A percentile compares a stretch with the other conserved stretches of the same genome.
Conservation (phyloP, 495 filamentous ascomycete species). For the Amphirosellinia nigrospora region DNA sequence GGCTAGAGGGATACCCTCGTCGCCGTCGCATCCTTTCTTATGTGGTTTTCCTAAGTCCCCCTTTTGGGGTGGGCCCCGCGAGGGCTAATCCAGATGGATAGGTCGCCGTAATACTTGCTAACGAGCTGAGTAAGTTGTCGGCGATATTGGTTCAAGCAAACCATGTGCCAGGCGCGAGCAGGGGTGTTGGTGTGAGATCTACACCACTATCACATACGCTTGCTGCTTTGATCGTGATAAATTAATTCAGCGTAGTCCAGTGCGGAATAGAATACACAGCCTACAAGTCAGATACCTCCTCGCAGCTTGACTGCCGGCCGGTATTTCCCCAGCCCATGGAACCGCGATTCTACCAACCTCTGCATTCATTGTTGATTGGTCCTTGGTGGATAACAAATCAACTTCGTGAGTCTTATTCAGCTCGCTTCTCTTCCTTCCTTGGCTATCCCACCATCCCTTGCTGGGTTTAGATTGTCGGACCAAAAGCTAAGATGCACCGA, state of each 20-base stretch:
- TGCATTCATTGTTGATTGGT: neutral
- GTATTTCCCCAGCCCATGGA: neutral
- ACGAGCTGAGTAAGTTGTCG: slow-evolving; percentile 10
- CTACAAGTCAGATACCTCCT: no score
- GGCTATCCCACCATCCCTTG: neutral
- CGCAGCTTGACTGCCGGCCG: neutral
- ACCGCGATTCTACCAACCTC: neutral
- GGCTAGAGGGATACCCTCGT: slow-evolving; percentile 6
- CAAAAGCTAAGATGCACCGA: neutral
- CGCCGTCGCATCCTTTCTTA: slow-evolving; percentile 13
- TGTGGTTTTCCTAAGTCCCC: slow-evolving; percentile 2
- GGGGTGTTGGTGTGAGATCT: slow-evolving; percentile 9
- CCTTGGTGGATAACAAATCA: neutral
- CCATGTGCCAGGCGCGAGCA: slow-evolving; percentile 2
- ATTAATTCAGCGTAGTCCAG: neutral
- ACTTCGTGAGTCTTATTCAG: neutral
- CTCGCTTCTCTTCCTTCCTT: neutral
- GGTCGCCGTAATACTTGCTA: neutral
- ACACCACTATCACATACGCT: slow-evolving; percentile 5
- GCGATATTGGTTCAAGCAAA: neutral
- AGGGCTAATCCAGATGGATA: slow-evolving; percentile 9
- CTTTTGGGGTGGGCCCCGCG: slow-evolving; percentile 6
- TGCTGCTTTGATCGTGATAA: slow-evolving; percentile 10
- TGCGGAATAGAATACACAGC: neutral
- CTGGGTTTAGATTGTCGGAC: neutral